Evolutionary conservation across 73 alveolate species (phyloP), one percentile per base, ranked within the genome.

Genomic region (Blepharisma japonicum): DNA sequence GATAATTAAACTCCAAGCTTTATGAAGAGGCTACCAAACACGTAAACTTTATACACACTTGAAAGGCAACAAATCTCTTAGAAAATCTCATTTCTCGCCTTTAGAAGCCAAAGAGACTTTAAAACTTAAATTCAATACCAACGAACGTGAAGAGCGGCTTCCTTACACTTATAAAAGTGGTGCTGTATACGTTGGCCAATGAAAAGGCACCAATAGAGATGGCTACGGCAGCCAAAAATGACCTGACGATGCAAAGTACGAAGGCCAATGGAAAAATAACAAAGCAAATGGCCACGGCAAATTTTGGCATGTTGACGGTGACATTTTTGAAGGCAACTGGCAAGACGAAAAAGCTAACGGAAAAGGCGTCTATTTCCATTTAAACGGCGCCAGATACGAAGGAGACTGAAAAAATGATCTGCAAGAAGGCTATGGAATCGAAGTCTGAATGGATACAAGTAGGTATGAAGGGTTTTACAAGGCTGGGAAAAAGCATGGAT

Each of bases 221-320:
- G 99, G 99, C 23, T 80, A 85, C 54, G 96, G 96, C 42, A 87
- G 74, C 6, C 86, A 90, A 71, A 78, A 55, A 78, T 94, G 97
- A 97, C 89, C 91, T 20, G 92, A 94, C 81, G 96, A 97, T 3
- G 94, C 97, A 45, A 81, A 78, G 67, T 88, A 88, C 25, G 46
- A 70, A 70, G 80, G 80, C 32, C 80, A 25, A 14, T 70, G 80
- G 87, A 80, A 46, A 77, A 68, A 46, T 49, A 80, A 45, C 54
- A 82, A 87, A 71, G 90, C 95, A 20, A 83, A 88, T 72, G 99
- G 99, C 25, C 67, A 88, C 68, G 97, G 97, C 7, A 81, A 81
- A 67, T 91, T 92, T 82, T 67, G 55, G 68, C 96, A 88, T 79
- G 91, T 87, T 7, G 94, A 89, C 71, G 89, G 97, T 7, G 88